Evolutionary conservation across 176 grass and related monocot genomes (phyloP).

Genomic region (Panicum miliaceum): DNA sequence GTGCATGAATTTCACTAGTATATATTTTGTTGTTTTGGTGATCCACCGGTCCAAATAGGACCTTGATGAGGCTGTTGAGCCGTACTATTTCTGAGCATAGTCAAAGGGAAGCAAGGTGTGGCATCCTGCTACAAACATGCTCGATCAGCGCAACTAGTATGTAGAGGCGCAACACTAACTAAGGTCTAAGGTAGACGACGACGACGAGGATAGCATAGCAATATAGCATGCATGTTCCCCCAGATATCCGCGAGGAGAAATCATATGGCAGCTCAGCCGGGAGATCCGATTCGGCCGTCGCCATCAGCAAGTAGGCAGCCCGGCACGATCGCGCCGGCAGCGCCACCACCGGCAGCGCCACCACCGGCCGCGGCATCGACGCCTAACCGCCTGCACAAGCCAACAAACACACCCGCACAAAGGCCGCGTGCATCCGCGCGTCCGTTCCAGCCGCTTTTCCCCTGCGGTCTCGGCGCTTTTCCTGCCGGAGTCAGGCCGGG

Average conservation of each 20-base stretch:
- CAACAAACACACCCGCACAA: background rate
- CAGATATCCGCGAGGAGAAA: background rate
- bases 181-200: too few species aligned
- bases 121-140: background rate
- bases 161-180: slow-evolving; percentile 42
- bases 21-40: too few species aligned
- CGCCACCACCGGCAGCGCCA: background rate
- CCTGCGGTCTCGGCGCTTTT: background rate
- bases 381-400: background rate
- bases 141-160: background rate
- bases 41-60: too few species aligned
- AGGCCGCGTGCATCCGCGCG: too few species aligned
- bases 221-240: background rate
- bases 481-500: background rate
- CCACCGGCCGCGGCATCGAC: slow-evolving; percentile 4
- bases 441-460: background rate
- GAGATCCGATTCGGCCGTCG: slow-evolving; percentile 14
- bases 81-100: too few species aligned
- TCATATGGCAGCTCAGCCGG: background rate
- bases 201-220: too few species aligned
- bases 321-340: background rate
- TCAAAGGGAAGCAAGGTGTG: too few species aligned
- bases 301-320: background rate
- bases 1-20: too few species aligned
- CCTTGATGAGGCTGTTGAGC: too few species aligned